Evolutionary conservation across 1,139 yeast genomes (phyloP), one percentile per base, ranked within the genome.

Genomic region (Pichia sp.): DNA sequence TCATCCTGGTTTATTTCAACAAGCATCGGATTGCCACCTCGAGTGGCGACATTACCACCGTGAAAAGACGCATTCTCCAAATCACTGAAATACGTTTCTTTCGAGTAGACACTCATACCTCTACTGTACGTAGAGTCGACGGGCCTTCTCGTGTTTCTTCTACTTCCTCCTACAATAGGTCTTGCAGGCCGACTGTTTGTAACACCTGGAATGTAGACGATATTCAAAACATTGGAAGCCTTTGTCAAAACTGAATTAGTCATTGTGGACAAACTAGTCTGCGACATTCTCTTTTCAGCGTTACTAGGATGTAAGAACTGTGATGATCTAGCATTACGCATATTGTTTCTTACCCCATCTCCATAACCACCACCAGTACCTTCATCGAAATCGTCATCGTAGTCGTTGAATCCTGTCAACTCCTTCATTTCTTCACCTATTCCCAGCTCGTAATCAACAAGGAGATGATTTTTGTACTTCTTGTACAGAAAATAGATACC

Each of bases 171-270:
- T 43, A 30, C 30, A 2, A 48, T 44, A 7, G 62, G 53, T 8
- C 40, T 53, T 1, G 45, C 29, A 1, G 57, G 54, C 23, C 50
- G 59, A 32, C 85, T 74, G n/a, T 83, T 84, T 1, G 90, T 86
- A 43, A 90, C 97, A 43, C 97, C 97, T 0, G 97, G 97, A 57
- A 90, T 89, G 67, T 90, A 90, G 2, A 96, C 96, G 59, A 90
- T 86, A n/a, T 97, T 97, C 58, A 90, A 79, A 59, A 92, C 84
- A 69, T 92, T 90, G 8, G 95, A 87, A 4, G 95, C 95, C 61
- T 87, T 81, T 8, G 93, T 85, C 53, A 86, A 76, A 34, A 82
- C 77, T 5, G 89, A 78, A 23, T 87, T 80, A 6, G 89, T 85
- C 55, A 82, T 70, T 10, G 75, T 70, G 2, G 66, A 57, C 26